Conservation (phyloP, 2,329 filamentous ascomycete genomes). For the Fusarium xylarioides region DNA sequence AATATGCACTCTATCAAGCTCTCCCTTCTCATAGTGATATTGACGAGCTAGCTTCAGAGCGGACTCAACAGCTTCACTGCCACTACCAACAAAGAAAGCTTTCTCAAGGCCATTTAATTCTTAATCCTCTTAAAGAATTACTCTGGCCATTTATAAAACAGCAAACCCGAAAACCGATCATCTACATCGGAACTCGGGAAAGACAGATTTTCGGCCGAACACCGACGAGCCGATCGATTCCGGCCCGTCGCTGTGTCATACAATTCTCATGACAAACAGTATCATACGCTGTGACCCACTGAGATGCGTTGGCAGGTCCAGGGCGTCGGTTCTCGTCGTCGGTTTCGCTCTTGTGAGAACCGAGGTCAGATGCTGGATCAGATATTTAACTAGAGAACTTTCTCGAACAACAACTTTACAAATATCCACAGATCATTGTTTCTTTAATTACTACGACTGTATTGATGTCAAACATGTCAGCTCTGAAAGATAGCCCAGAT, state of each 20-base stretch:
- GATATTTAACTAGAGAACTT: conserved; percentile 3
- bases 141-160: background rate
- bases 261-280: background rate
- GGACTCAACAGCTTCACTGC: conserved; percentile 55
- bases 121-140: fast-evolving
- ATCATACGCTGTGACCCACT: background rate
- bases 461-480: background rate
- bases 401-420: background rate
- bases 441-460: too few species aligned
- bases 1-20: background rate
- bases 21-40: conserved; percentile 46
- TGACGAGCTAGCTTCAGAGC: conserved; percentile 59
- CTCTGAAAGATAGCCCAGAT: fast-evolving
- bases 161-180: conserved; percentile 23
- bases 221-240: conserved; percentile 16
- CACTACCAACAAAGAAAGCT: conserved; percentile 38
- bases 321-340: background rate
- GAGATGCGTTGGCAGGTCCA: background rate
- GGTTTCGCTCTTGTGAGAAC: background rate
- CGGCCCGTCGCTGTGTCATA: background rate
- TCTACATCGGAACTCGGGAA: conserved; percentile 17
- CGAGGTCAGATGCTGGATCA: background rate
- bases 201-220: background rate
- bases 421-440: background rate
- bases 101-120: conserved; percentile 32